phyloP scores from a whole-genome alignment of 768 basidiomycete genomes.

The Pisolithus microcarpus region DNA sequence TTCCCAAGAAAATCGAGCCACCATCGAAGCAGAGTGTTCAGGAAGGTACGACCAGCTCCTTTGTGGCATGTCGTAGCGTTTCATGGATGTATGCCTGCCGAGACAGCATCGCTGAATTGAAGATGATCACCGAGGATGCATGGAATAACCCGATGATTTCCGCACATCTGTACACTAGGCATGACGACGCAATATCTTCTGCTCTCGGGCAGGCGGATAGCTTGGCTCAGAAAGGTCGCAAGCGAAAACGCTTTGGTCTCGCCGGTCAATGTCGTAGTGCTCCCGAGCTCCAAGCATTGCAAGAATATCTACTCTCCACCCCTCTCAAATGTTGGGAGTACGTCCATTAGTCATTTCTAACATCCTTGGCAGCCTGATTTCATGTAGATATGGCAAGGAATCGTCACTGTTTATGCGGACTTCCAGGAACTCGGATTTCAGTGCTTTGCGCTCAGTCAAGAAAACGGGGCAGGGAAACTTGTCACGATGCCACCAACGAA shows the following conservation, averaged over 20 bases:
- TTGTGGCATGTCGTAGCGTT: background rate
- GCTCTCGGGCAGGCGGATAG: constrained; percentile 31
- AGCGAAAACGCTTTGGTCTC: constrained; percentile 29
- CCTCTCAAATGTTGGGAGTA: constrained; percentile 59
- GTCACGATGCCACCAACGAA: background rate
- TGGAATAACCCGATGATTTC: constrained; percentile 53
- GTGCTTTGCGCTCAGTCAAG: constrained; percentile 36
- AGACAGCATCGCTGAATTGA: constrained; percentile 49
- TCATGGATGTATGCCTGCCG: background rate
- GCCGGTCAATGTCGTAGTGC: constrained; percentile 24
- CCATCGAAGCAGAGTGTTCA: constrained; percentile 35
- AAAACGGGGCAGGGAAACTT: constrained; percentile 29
- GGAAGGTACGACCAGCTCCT: constrained; percentile 25
- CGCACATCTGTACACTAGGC: constrained; percentile 46
- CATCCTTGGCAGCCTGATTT: background rate
- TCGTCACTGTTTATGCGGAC: constrained; percentile 58
- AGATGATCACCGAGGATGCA: constrained; percentile 34
- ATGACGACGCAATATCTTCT: constrained; percentile 39
- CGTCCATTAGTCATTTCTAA: constrained; percentile 16
- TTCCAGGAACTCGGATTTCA: constrained; percentile 60
- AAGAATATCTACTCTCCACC: constrained; percentile 44
- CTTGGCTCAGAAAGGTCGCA: constrained; percentile 19
- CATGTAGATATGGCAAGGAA: constrained; percentile 41
- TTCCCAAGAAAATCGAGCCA: constrained; percentile 20
- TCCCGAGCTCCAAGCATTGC: constrained; percentile 42